phyloP scores from a whole-genome alignment of 257 asterid genomes.

The Lantana camara region DNA sequence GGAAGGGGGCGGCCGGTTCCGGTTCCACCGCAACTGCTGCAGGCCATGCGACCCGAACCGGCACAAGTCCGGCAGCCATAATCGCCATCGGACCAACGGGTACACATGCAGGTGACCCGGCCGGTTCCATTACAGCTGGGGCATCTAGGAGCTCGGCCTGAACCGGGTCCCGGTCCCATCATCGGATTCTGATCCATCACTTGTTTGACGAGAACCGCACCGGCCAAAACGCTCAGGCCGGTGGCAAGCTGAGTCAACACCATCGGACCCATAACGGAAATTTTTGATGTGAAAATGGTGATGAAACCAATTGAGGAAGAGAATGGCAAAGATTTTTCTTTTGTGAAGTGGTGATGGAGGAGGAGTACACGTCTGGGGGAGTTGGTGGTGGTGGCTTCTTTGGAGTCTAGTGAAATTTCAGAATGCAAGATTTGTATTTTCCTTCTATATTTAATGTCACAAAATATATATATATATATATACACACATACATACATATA shows the following conservation, averaged over 20 bases:
- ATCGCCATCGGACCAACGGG: conserved; percentile 96
- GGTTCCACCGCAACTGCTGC: conserved; percentile 85
- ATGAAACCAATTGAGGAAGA: conserved; percentile 15
- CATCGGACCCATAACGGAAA: conserved; percentile 64
- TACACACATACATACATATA: too few species aligned
- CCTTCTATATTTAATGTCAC: too few species aligned
- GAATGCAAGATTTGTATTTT: neutral
- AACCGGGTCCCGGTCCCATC: conserved; percentile 75
- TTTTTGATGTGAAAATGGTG: neutral
- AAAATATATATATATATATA: too few species aligned
- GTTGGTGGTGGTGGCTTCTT: conserved; percentile 29
- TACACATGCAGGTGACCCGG: conserved; percentile 74
- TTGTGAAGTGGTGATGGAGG: conserved; percentile 51
- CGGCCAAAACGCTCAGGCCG: conserved; percentile 59
- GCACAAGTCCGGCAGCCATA: conserved; percentile 88
- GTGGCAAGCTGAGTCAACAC: conserved; percentile 60
- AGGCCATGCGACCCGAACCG: conserved; percentile 91
- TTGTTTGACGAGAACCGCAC: conserved; percentile 68
- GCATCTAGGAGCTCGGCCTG: conserved; percentile 74
- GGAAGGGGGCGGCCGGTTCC: conserved; percentile 95
- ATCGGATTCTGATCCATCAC: conserved; percentile 60
- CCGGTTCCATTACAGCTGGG: conserved; percentile 90
- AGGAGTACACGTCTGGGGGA: conserved; percentile 56
- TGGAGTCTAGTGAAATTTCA: conserved; percentile 19
- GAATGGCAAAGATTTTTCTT: conserved; percentile 22